These are phyloP conservation scores for Thielaviopsis populi DNA, from an alignment of 2,329 filamentous ascomycete species.

Conservation along the genomic window DNA sequence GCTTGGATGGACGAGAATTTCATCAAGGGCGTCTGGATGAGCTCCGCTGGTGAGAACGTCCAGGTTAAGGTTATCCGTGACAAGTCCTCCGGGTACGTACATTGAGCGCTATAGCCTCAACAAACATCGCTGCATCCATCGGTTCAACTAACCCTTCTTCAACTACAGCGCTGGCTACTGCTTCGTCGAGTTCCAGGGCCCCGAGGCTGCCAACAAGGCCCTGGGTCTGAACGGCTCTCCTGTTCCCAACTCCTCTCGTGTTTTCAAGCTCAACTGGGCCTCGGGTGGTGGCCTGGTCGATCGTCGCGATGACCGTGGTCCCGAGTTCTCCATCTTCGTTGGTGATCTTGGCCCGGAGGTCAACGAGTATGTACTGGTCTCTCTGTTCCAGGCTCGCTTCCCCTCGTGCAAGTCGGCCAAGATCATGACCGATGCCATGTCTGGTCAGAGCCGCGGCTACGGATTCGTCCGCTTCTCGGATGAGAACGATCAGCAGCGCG, in stretches of 20 bases:
- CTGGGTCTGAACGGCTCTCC: slow-evolving; percentile 74
- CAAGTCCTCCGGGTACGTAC: slow-evolving; percentile 83
- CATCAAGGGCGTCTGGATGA: slow-evolving; percentile 79
- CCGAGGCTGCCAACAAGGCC: slow-evolving; percentile 80
- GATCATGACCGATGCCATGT: slow-evolving; percentile 99
- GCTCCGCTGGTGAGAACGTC: slow-evolving; percentile 80
- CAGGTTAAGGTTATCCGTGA: slow-evolving; percentile 99
- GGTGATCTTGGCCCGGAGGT: slow-evolving; percentile 96
- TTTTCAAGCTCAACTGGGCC: slow-evolving; percentile 99
- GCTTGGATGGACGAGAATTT: slow-evolving; percentile 99
- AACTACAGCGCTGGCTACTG: slow-evolving; percentile 78
- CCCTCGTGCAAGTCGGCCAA: slow-evolving; percentile 97
- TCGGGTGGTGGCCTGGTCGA: slow-evolving; percentile 91
- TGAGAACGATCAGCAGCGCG: slow-evolving; percentile 89
- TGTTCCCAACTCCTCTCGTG: slow-evolving; percentile 85
- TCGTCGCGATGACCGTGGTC: slow-evolving; percentile 86
- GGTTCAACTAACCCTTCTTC: slow-evolving; percentile 18
- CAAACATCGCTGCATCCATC: background rate
- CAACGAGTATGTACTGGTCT: slow-evolving; percentile 94
- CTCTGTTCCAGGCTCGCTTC: slow-evolving; percentile 92
- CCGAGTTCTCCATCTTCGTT: slow-evolving; percentile 95
- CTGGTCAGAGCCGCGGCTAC: slow-evolving; percentile 92
- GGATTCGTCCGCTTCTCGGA: slow-evolving; percentile 96
- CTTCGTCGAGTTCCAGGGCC: slow-evolving; percentile 80
- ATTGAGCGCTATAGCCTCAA: background rate